A percentile compares a stretch with the other conserved stretches of the same genome.
These are phyloP conservation scores for Xanthoconium purpureum DNA, from an alignment of 768 basidiomycete genomes.

Conservation along the genomic window DNA sequence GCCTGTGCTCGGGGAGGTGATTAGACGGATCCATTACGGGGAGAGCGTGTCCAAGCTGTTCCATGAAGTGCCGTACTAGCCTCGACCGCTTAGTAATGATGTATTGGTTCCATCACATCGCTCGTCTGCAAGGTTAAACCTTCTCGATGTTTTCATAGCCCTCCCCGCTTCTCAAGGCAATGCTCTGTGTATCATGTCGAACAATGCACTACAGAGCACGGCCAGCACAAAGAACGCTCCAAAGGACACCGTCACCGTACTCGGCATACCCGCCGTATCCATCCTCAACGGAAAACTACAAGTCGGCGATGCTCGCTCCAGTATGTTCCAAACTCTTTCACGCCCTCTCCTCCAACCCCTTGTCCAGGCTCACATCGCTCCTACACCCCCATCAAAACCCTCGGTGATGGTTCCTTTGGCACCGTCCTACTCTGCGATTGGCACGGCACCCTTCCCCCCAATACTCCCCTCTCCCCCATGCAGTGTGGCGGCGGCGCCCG, in stretches of 20 bases:
- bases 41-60: constrained; percentile 89
- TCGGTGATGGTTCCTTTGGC: constrained; percentile 98
- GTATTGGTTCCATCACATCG: neutral
- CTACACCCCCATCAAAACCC: constrained; percentile 92
- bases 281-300: constrained; percentile 66
- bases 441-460: constrained; percentile 92
- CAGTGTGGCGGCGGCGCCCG: constrained; percentile 90
- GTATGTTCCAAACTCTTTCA: constrained; percentile 43
- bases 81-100: constrained; percentile 15
- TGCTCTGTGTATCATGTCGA: constrained; percentile 35
- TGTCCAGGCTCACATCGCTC: constrained; percentile 73
- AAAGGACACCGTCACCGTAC: constrained; percentile 64
- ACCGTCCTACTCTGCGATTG: constrained; percentile 99
- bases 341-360: constrained; percentile 5
- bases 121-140: neutral
- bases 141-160: constrained; percentile 22
- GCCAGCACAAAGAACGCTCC: constrained; percentile 20
- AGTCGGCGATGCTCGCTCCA: constrained; percentile 69
- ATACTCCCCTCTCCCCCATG: constrained; percentile 90
- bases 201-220: constrained; percentile 28
- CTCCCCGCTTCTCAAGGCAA: constrained; percentile 23
- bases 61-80: constrained; percentile 82
- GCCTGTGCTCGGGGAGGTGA: constrained; percentile 92
- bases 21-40: constrained; percentile 95
- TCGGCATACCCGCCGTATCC: constrained; percentile 74